Conservation (phyloP, 176 grass and related monocot genomes). For the Calamus simplicifolius region DNA sequence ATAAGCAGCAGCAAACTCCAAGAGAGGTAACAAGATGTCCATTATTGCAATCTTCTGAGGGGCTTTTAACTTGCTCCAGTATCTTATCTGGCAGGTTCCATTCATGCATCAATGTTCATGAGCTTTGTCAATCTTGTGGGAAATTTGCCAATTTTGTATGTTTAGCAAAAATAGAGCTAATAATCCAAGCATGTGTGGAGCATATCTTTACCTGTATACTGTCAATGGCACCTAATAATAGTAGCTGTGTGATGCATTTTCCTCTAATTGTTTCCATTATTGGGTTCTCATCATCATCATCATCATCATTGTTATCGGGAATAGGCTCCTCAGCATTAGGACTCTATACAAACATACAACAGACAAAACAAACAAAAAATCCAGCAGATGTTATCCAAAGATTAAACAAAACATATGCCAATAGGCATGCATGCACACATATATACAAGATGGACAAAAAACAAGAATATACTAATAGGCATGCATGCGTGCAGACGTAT, state of each 20-base stretch:
- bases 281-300: constrained; percentile 62
- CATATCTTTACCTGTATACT: constrained; percentile 75
- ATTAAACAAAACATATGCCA: too few species aligned
- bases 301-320: constrained; percentile 27
- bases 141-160: too few species aligned
- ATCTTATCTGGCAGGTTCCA: constrained; percentile 60
- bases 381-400: too few species aligned
- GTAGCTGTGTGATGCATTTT: constrained; percentile 94
- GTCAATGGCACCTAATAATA: constrained; percentile 81
- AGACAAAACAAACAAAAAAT: constrained; percentile 11
- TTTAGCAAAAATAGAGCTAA: not conserved
- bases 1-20: constrained; percentile 95
- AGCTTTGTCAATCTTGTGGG: not conserved
- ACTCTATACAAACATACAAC: constrained; percentile 37
- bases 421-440: too few species aligned
- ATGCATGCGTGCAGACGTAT: too few species aligned
- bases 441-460: too few species aligned
- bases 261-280: constrained; percentile 92
- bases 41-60: constrained; percentile 75
- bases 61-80: constrained; percentile 74
- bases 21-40: constrained; percentile 87
- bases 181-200: not conserved
- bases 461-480: too few species aligned
- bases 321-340: constrained; percentile 36
- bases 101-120: constrained; percentile 19